Base-by-base conservation (phyloP, 306 rosid genomes). In the Cicer cuneatum region DNA sequence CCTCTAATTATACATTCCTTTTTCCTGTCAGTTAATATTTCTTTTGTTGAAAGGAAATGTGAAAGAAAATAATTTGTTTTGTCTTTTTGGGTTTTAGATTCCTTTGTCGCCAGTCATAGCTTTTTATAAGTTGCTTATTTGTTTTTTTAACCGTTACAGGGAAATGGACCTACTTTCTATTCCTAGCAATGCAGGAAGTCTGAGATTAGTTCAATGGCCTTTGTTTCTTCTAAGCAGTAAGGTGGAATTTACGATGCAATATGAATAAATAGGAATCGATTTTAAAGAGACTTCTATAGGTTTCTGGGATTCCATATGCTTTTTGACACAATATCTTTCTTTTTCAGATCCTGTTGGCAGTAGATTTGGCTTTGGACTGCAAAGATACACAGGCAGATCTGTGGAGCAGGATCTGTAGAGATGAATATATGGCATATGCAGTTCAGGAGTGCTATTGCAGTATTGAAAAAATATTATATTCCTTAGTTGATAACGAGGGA, bases 181-280 rank as follows among this genome's bases (percentile, higher is more conserved):
- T 41, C 98, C 98, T 73, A 91, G 95, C 92, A 94, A 94, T 84
- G 83, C 89, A 5, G 96, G 97, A 82, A 94, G 92, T 75, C 80
- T 94, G 51, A 72, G 89, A 86, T 84, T 94, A 86, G 98, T 91
- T 59, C 98, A 94, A 69, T 94, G 98, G 98, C 98, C 98, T 79
- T 85, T 94, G 83, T 94, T 94, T 86, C 98, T 94, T 85, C 88
- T 94, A 13, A 91, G 97, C 77, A 91, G 98, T 80, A 94, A 94
- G 98, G 98, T 91, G 77, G 52, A 60, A 61, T 37, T 57, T 52
- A 21, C 65, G 47, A 16, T 67, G 52, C 49, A 74, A 75, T 65
- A 79, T 46, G 60, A 57, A 70, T 72, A 71, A 72, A 53, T 59
- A 78, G 62, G 51, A 57, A 58, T 11, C 11, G 15, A 29, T 53